phyloP scores from a whole-genome alignment of 768 basidiomycete genomes.

The Leccinum rimulosum region DNA sequence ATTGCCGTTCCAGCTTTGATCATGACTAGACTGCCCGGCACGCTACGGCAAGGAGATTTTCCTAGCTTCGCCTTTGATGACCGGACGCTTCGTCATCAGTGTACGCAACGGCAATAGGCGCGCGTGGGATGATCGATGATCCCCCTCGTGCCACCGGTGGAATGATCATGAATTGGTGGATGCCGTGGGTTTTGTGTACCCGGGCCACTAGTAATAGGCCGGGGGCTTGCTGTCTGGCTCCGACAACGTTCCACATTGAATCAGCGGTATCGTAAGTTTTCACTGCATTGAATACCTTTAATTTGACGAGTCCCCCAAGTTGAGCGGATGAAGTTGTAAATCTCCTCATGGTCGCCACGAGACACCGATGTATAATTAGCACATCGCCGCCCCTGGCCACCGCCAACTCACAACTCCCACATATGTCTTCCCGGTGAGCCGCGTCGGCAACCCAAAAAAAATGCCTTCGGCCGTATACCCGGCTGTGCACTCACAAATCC shows the following conservation, averaged over 20 bases:
- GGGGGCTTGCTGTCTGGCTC: no score
- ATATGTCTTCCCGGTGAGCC: slow-evolving; percentile 13
- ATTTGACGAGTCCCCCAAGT: no score
- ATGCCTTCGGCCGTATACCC: slow-evolving; percentile 14
- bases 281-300: no score
- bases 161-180: no score
- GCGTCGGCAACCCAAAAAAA: not conserved
- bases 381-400: not conserved
- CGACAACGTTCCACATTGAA: not conserved
- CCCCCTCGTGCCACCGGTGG: not conserved
- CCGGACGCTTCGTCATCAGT: not conserved
- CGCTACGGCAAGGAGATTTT: not conserved
- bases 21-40: not conserved
- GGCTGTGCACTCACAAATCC: slow-evolving; percentile 13
- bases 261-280: no score
- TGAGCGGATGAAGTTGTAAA: not conserved
- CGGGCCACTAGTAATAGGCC: no score
- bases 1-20: not conserved
- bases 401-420: not conserved
- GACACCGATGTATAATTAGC: not conserved
- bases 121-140: not conserved
- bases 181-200: not conserved
- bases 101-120: not conserved
- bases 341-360: not conserved
- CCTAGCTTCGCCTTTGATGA: not conserved